phyloP scores from a whole-genome alignment of 1,139 yeast species.

The Yamadazyma pseudoaaseri region DNA sequence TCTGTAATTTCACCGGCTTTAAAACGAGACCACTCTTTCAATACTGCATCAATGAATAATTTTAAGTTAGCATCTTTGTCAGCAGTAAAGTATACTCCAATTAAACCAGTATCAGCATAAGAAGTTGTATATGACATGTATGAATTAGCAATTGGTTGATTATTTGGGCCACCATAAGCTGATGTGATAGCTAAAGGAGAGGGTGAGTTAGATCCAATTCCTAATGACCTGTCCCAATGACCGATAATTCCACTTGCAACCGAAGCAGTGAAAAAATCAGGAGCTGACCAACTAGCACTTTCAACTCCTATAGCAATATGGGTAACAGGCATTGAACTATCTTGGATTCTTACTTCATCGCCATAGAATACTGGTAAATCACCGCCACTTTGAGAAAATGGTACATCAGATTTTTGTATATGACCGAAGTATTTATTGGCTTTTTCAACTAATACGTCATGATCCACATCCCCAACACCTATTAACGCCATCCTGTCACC shows the following conservation, averaged over 20 bases:
- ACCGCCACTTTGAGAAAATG: slow-evolving; percentile 73
- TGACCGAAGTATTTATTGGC: slow-evolving; percentile 79
- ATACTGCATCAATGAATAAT: slow-evolving; percentile 66
- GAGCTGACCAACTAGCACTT: slow-evolving; percentile 97
- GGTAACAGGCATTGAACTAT: slow-evolving; percentile 80
- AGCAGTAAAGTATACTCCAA: slow-evolving; percentile 93
- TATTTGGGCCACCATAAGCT: slow-evolving; percentile 56
- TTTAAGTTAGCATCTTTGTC: slow-evolving; percentile 71
- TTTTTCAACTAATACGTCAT: slow-evolving; percentile 71
- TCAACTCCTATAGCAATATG: slow-evolving; percentile 95
- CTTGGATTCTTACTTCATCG: slow-evolving; percentile 83
- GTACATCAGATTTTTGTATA: slow-evolving; percentile 62
- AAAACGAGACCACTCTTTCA: slow-evolving; percentile 87
- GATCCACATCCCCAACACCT: slow-evolving; percentile 93
- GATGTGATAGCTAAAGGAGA: slow-evolving; percentile 78
- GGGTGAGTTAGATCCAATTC: slow-evolving; percentile 69
- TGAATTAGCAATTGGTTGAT: slow-evolving; percentile 75
- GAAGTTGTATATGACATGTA: slow-evolving; percentile 97
- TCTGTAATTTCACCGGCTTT: slow-evolving; percentile 73
- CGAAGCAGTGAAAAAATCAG: slow-evolving; percentile 91
- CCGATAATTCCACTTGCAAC: slow-evolving; percentile 97
- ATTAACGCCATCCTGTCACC: slow-evolving; percentile 98
- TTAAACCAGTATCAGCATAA: slow-evolving; percentile 93
- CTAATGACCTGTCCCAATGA: slow-evolving; percentile 94
- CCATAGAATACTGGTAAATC: slow-evolving; percentile 81